Evolutionary conservation across 2,329 filamentous ascomycete species (phyloP).

Genomic region (Botrytis paeoniae): DNA sequence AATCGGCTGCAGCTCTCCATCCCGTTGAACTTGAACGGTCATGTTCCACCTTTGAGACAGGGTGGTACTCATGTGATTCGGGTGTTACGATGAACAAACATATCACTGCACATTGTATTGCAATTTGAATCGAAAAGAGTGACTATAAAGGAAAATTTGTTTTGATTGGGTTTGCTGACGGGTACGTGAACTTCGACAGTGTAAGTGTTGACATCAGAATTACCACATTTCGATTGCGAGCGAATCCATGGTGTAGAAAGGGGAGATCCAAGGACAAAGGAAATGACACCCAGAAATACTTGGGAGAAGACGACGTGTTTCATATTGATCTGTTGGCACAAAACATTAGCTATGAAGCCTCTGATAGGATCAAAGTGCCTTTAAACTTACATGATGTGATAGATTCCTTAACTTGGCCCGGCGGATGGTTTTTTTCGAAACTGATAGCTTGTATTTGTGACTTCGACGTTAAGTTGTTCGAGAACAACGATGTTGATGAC

Average conservation of each 20-base stretch:
- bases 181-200: background rate
- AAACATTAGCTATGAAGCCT: background rate
- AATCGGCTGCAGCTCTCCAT: background rate
- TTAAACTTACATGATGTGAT: background rate
- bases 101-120: background rate
- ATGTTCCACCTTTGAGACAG: background rate
- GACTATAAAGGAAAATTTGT: background rate
- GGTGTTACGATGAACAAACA: background rate
- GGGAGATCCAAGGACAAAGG: background rate
- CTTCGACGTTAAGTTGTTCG: background rate
- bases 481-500: background rate
- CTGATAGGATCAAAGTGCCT: background rate
- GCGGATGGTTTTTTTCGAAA: background rate
- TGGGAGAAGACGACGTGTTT: background rate
- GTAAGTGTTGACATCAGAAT: background rate
- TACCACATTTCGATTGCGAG: background rate
- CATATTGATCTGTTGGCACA: background rate
- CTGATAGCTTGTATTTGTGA: background rate
- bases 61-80: background rate
- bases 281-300: background rate
- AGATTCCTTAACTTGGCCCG: background rate
- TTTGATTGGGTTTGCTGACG: background rate
- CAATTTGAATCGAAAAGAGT: background rate
- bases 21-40: background rate
- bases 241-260: background rate